Conservation (phyloP, 805 yeast species). For the Diddensiella santjacobensis region DNA sequence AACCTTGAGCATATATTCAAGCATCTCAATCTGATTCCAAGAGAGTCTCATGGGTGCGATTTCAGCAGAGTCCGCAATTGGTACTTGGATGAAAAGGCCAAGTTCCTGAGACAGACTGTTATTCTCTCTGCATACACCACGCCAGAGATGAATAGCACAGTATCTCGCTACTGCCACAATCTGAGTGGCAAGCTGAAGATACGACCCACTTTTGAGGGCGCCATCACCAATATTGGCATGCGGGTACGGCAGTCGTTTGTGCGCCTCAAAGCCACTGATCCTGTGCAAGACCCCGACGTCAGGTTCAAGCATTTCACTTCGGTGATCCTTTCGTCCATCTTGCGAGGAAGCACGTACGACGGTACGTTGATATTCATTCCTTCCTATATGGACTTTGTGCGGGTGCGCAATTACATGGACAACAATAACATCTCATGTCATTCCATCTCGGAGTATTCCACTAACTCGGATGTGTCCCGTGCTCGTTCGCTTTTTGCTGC, state of each 20-base stretch:
- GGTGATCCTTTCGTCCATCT: conserved; percentile 66
- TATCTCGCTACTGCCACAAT: conserved; percentile 36
- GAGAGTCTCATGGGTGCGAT: conserved; percentile 76
- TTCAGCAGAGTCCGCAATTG: conserved; percentile 89
- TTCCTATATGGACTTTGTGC: conserved; percentile 77
- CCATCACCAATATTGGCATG: conserved; percentile 62
- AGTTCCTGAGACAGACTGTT: conserved; percentile 69
- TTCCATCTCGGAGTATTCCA: conserved; percentile 78
- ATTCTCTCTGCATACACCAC: conserved; percentile 72
- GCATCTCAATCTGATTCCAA: conserved; percentile 72
- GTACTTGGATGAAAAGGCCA: conserved; percentile 81
- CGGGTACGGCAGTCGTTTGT: conserved; percentile 55
- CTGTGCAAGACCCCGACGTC: conserved; percentile 70
- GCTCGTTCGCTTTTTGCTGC: conserved; percentile 66
- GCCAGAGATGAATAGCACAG: conserved; percentile 72
- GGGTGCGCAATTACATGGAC: conserved; percentile 68
- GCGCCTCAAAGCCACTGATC: conserved; percentile 54
- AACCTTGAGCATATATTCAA: conserved; percentile 67
- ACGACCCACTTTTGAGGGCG: conserved; percentile 47
- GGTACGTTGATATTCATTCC: conserved; percentile 84
- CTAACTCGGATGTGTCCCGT: conserved; percentile 64
- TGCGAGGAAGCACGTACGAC: conserved; percentile 54
- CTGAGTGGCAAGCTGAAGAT: conserved; percentile 36
- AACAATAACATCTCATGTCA: conserved; percentile 60
- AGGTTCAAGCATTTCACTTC: conserved; percentile 78